Evolutionary conservation across 73 alveolate genomes (phyloP).

Genomic region (Paramecium sexaurelia): DNA sequence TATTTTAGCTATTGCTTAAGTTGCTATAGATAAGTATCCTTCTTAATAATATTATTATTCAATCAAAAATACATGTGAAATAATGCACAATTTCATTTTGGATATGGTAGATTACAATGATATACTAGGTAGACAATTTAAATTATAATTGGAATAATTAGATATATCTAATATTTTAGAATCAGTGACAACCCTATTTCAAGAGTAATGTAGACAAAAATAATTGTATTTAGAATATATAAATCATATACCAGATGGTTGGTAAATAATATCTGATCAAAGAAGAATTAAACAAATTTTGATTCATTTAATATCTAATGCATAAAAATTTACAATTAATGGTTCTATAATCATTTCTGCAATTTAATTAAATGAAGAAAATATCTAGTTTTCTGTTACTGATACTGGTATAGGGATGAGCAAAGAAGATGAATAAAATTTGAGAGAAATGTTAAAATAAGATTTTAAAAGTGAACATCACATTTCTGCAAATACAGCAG

Average conservation of each 20-base stretch:
- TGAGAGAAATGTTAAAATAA: neutral
- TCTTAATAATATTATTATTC: neutral
- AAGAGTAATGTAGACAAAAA: neutral
- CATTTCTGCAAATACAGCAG: slow-evolving; percentile 28
- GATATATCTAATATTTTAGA: neutral
- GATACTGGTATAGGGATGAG: slow-evolving; percentile 40
- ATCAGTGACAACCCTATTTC: neutral
- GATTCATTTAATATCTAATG: neutral
- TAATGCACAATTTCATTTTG: slow-evolving; percentile 13
- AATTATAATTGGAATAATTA: neutral
- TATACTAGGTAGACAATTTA: neutral
- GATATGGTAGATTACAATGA: slow-evolving; percentile 46
- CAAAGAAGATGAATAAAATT: neutral
- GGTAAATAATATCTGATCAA: slow-evolving; percentile 9
- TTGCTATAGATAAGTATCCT: neutral
- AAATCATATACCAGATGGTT: neutral
- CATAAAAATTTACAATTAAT: slow-evolving; percentile 34
- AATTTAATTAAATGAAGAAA: neutral
- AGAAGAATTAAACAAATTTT: slow-evolving; percentile 22
- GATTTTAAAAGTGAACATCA: neutral
- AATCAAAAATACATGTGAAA: neutral
- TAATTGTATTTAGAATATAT: neutral
- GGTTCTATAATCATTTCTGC: neutral
- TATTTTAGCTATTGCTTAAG: slow-evolving; percentile 18
- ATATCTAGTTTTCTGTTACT: neutral